A percentile compares a stretch with the other conserved stretches of the same genome.
These are phyloP conservation scores for Pyrenochaeta sp. DNA, from an alignment of 2,329 filamentous ascomycete species.

Conservation along the genomic window DNA sequence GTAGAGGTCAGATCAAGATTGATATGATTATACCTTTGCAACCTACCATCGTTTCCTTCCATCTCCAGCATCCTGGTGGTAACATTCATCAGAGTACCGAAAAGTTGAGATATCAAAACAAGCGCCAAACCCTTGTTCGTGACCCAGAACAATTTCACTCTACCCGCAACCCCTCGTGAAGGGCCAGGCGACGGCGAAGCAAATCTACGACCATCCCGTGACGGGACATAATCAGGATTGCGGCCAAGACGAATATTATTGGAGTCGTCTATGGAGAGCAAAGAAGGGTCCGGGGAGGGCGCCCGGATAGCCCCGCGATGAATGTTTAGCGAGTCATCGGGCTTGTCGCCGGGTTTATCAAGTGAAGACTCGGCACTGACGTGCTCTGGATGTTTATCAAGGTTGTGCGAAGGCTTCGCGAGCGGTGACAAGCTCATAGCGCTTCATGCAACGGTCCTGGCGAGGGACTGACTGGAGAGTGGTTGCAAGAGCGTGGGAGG, in stretches of 20 bases:
- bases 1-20: conserved; percentile 1
- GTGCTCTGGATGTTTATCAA: conserved; percentile 27
- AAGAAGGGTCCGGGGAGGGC: conserved; percentile 42
- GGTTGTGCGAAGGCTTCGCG: conserved; percentile 23
- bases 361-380: conserved; percentile 16
- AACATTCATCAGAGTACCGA: conserved; percentile 86
- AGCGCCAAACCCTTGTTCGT: conserved; percentile 76
- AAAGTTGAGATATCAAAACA: conserved; percentile 78
- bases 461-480: conserved; percentile 4
- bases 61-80: conserved; percentile 77
- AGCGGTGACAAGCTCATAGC: conserved; percentile 33
- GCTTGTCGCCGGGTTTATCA: conserved; percentile 40
- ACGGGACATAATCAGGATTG: conserved; percentile 24
- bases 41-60: conserved; percentile 65
- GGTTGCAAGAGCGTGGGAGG: conserved; percentile 16
- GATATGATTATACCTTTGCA: too few species aligned
- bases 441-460: conserved; percentile 21
- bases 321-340: conserved; percentile 33
- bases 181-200: conserved; percentile 32
- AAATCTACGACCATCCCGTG: conserved; percentile 21
- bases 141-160: conserved; percentile 59
- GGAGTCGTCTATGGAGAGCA: conserved; percentile 44
- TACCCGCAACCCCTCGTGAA: conserved; percentile 26
- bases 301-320: conserved; percentile 40
- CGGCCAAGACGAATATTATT: conserved; percentile 38